Evolutionary conservation across 768 basidiomycete species (phyloP), one percentile per base, ranked within the genome.

Genomic region (Jaapia argillacea): DNA sequence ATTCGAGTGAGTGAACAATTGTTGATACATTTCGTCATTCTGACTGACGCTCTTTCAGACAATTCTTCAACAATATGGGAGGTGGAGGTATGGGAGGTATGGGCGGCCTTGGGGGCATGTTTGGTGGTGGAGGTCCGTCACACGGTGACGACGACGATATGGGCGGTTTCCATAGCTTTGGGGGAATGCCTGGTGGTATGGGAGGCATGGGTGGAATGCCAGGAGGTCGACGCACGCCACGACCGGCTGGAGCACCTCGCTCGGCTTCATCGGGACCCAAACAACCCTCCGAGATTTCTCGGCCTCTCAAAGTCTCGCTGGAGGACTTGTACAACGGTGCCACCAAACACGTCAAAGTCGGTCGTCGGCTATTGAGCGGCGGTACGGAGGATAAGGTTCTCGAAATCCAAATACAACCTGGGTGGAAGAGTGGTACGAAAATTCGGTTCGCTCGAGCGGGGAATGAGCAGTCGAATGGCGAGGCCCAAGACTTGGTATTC

Each of bases 351-450:
- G 74, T 99, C 42, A 92, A 90, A 60, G 78, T 98, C 44, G 79
- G 81, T 5, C 79, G 92, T 42, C 74, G 75, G 51, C 63, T 83
- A 36, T 61, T 81, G n/a, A 69, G 74, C 42, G 89, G 93, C 1
- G 63, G 68, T 14, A 79, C 79, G 14, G 89, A 96, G 61, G 88
- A 92, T 49, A 89, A 87, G 59, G 77, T 88, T 4, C 76, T 90
- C 42, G 88, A 90, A 54, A 81, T 90, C 54, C 68, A 73, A 25
- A 71, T 89, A 20, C 72, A 74, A 50, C 89, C 93, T 0, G 94
- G 94, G 1, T 98, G 92, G 92, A 97, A 97, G 72, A 77, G 78
- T 48, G 94, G 94, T 0, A 97, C 94, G 14, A 96, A 94, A 65
- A 75, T 98, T 46, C 80, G 88, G 33, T 97, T 93, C 63, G 77